Conservation (phyloP, 805 yeast genomes). For the Wickerhamiella sergipiensis region DNA sequence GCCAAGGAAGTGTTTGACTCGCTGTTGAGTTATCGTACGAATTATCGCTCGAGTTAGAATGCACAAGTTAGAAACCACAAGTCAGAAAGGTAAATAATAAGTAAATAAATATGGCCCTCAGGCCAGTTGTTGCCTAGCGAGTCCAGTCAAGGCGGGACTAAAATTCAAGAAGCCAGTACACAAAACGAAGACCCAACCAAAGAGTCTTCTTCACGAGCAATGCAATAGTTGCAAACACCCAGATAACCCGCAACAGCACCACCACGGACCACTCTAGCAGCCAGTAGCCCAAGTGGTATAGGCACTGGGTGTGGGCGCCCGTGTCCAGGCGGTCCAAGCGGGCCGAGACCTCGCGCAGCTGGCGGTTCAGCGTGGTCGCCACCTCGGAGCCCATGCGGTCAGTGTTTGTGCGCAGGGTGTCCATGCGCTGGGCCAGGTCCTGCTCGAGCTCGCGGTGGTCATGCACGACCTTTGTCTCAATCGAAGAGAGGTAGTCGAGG, state of each 20-base stretch:
- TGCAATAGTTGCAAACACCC: slow-evolving; percentile 11
- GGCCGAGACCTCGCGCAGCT: slow-evolving; percentile 15
- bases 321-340: slow-evolving; percentile 15
- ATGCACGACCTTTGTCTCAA: slow-evolving; percentile 11
- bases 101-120: not conserved
- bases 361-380: slow-evolving; percentile 18
- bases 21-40: not conserved
- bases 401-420: slow-evolving; percentile 15
- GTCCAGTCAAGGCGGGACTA: no score
- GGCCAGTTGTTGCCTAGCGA: no score
- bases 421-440: slow-evolving; percentile 13
- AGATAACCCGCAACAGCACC: slow-evolving; percentile 13
- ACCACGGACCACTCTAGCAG: slow-evolving; percentile 15
- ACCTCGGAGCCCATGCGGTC: slow-evolving; percentile 19
- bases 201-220: not conserved
- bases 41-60: no score
- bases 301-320: slow-evolving; percentile 6
- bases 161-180: not conserved
- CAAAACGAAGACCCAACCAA: not conserved
- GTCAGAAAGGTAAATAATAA: not conserved
- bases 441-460: slow-evolving; percentile 14
- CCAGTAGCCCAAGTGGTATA: slow-evolving; percentile 7
- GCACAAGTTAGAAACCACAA: not conserved
- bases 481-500: slow-evolving; percentile 10
- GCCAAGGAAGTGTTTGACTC: not conserved